Base-by-base conservation (phyloP, 1,284 basidiomycete genomes). In the Heterobasidion annosum region DNA sequence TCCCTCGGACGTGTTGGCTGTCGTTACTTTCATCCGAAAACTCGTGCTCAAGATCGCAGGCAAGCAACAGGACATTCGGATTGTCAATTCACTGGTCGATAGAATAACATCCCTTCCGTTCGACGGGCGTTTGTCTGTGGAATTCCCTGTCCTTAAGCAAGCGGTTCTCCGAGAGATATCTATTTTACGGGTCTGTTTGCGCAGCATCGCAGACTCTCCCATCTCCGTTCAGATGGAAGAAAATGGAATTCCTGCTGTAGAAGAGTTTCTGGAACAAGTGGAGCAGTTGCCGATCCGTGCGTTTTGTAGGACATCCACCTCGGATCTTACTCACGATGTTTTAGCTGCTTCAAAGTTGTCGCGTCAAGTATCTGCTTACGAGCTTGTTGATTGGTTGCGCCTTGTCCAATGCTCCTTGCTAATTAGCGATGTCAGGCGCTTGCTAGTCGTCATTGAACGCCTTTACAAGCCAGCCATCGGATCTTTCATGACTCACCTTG, bases 1-100 rank as follows among this genome's bases (percentile, higher is more conserved):
- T 0, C 68, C 79, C 2, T 81, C 83, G 0, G 83, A 88, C 63
- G 68, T 77, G 1, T 74, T 91, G 2, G 78, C 83, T 0, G 63
- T 92, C 8, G 69, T 79, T 7, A 72, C 77, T 1, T 94, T 83
- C 62, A 58, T 83, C 16, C 74, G 88, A 32, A 78, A 78, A 54
- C 70, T 94, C 1, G 52, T 85, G 1, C 69, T 84, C 19, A 72
- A 73, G 25, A 67, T 93, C 9, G 68, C 77, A 0, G 71, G 77
- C 8, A 87, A 85, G 62, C 74, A 80, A 53, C 67, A 68, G 18
- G 69, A 73, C 60, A 63, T 76, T 12, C 55, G 52, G 2, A 63
- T 73, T 43, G 60, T 81, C 34, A 60, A 64, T 33, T 63, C 61
- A 2, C 60, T 79, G 40, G 66, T 66, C 0, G 63, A 65, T 15